Evolutionary conservation across 352 stramenopile genomes (phyloP).

Genomic region (Aphanomyces euteiches): DNA sequence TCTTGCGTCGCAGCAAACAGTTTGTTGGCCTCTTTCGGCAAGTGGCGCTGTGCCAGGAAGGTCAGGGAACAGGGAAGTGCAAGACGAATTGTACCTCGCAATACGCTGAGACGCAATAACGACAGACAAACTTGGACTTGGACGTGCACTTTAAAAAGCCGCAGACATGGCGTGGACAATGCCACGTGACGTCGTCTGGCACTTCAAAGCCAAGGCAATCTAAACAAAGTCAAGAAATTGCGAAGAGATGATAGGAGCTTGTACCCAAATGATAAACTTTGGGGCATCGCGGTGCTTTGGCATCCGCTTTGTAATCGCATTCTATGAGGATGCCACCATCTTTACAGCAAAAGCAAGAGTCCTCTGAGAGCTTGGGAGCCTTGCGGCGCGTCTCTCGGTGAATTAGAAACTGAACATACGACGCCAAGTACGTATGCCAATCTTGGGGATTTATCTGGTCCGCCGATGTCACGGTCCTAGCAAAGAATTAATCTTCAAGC

Average conservation of each 20-base stretch:
- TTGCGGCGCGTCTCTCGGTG: conserved; percentile 12
- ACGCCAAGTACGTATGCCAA: conserved; percentile 12
- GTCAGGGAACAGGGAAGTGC: no score
- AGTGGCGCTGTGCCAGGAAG: conserved; percentile 31
- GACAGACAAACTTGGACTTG: conserved; percentile 9
- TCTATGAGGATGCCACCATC: conserved; percentile 75
- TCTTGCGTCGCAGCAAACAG: conserved; percentile 51
- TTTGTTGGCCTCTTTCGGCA: conserved; percentile 42
- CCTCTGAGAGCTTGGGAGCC: conserved; percentile 44
- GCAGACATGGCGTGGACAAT: conserved; percentile 23
- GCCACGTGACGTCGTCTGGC: conserved; percentile 24
- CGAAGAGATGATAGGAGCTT: neutral
- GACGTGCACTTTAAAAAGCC: conserved; percentile 13
- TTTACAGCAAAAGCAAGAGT: conserved; percentile 83
- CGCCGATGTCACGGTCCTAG: neutral
- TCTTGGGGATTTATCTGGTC: conserved; percentile 14
- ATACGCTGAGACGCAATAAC: conserved; percentile 12
- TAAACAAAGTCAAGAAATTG: neutral
- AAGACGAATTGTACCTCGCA: conserved; percentile 14
- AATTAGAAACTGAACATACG: conserved; percentile 13
- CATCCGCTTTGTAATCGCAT: conserved; percentile 55
- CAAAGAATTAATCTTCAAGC: neutral
- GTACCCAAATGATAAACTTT: conserved; percentile 82
- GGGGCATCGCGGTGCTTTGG: conserved; percentile 44
- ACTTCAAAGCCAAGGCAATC: conserved; percentile 18